These are phyloP conservation scores for Gremmenia infestans DNA, from an alignment of 2,329 filamentous ascomycete genomes.

Conservation along the genomic window DNA sequence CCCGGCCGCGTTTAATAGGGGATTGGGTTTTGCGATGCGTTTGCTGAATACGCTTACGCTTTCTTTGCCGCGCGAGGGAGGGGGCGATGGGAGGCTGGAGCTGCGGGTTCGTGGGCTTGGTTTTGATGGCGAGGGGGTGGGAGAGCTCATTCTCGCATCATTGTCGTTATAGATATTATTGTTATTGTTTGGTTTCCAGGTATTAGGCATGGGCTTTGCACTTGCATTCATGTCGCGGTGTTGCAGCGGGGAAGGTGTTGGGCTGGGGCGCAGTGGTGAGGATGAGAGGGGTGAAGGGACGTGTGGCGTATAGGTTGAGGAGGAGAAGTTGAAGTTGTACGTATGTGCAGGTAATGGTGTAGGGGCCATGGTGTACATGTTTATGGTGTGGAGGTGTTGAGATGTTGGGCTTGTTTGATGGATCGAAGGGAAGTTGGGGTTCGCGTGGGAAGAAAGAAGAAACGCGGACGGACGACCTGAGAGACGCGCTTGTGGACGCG, in stretches of 20 bases:
- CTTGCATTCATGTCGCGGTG: conserved; percentile 38
- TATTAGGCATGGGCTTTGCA: conserved; percentile 18
- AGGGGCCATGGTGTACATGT: conserved; percentile 25
- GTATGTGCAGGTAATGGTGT: conserved; percentile 4
- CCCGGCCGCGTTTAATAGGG: conserved; percentile 42
- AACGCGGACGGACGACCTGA: conserved; percentile 7
- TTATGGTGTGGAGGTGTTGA: conserved; percentile 4
- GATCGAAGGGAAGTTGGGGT: conserved; percentile 1
- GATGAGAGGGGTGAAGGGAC: conserved; percentile 55
- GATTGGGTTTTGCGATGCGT: conserved; percentile 56
- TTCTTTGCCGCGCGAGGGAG: conserved; percentile 12
- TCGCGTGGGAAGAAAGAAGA: neutral
- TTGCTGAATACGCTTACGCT: conserved; percentile 25
- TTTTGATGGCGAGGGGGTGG: conserved; percentile 11
- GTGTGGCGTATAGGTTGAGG: conserved; percentile 33
- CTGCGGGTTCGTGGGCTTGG: neutral
- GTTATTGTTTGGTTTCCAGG: conserved; percentile 26
- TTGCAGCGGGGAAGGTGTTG: conserved; percentile 40
- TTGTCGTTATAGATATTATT: neutral
- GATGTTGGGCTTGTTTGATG: conserved; percentile 1
- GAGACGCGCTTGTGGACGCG: conserved; percentile 13
- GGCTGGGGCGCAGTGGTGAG: conserved; percentile 51
- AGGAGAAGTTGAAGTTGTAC: conserved; percentile 5
- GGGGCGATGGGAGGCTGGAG: conserved; percentile 5
- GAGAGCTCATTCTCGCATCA: conserved; percentile 26